Evolutionary conservation across 2,329 filamentous ascomycete genomes (phyloP).

Genomic region (Alternaria triticina): DNA sequence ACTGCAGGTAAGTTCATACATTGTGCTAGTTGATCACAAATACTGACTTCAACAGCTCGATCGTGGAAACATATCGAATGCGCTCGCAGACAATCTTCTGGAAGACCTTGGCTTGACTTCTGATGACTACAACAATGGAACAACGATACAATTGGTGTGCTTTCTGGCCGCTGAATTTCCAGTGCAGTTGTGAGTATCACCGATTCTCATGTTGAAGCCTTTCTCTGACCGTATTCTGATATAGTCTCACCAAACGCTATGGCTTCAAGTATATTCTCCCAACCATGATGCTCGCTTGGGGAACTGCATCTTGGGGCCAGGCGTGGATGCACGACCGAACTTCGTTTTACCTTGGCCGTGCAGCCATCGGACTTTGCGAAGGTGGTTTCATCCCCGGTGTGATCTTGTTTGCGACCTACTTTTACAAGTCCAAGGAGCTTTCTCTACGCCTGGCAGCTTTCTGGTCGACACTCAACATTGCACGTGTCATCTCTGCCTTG

Average conservation of each 20-base stretch:
- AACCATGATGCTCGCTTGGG: constrained; percentile 53
- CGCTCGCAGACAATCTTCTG: constrained; percentile 39
- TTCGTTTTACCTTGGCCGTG: constrained; percentile 51
- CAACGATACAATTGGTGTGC: constrained; percentile 73
- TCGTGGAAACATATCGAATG: constrained; percentile 50
- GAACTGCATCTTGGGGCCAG: constrained; percentile 65
- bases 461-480: constrained; percentile 69
- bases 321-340: constrained; percentile 63
- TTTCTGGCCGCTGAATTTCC: constrained; percentile 69
- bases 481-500: constrained; percentile 62
- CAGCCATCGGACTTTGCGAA: constrained; percentile 52
- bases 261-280: constrained; percentile 53
- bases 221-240: background rate
- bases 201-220: background rate
- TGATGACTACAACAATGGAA: constrained; percentile 45
- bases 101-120: constrained; percentile 37
- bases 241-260: constrained; percentile 50
- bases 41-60: constrained; percentile 52
- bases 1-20: background rate
- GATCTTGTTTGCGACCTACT: constrained; percentile 74
- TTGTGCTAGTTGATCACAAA: background rate
- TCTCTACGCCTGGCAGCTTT: constrained; percentile 71
- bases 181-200: constrained; percentile 39
- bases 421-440: constrained; percentile 74
- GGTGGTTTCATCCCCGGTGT: constrained; percentile 66